Base-by-base conservation (phyloP, 139 green algal species). In the Microglena sp. region DNA sequence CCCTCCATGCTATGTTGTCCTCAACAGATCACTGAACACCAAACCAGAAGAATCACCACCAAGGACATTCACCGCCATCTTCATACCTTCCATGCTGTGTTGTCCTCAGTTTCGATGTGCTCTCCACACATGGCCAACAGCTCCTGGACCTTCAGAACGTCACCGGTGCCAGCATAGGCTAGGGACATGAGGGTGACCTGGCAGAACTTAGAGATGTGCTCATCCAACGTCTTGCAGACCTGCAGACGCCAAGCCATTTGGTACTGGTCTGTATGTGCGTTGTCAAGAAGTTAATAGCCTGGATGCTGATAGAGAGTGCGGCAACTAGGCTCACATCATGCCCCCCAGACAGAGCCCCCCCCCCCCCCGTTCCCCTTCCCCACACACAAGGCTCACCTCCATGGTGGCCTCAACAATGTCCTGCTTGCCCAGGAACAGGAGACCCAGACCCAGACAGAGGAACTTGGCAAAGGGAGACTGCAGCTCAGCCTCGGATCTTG, bases 111-210 rank as follows among this genome's bases (percentile, higher is more conserved):
- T 64, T 96, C 89, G 32, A 91, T 78, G 69, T 95, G 88, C 74
- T 98, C 91, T 2, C 89, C 88, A 34, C 85, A 95, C 40, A 86
- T 46, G 0, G 77, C 79, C 66, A 99, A 84, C 64, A 98, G 81
- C 67, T 89, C 60, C 80, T 99, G 94, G 53, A 99, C 76, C 71
- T 94, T 89, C 31, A 98, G 87, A 62, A 99, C 94, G 67, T 98
- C 91, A 8, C 94, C 94, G 0, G 86, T 97, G 68, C 92, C 91
- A 15, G 94, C 94, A 60, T 97, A 99, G 0, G 94, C 94, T 57
- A 81, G 88, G 8, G 74, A 73, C 33, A 96, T 86, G 53, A 99
- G 82, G 18, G 74, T 80, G 5, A 89, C 79, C 26, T 78, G 69
- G 55, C 63, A 84, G 61, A 89, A 93, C 71, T 80, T 78, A 33